These are phyloP conservation scores for Carex kokanica DNA, from an alignment of 176 grass and related monocot species.

Conservation along the genomic window DNA sequence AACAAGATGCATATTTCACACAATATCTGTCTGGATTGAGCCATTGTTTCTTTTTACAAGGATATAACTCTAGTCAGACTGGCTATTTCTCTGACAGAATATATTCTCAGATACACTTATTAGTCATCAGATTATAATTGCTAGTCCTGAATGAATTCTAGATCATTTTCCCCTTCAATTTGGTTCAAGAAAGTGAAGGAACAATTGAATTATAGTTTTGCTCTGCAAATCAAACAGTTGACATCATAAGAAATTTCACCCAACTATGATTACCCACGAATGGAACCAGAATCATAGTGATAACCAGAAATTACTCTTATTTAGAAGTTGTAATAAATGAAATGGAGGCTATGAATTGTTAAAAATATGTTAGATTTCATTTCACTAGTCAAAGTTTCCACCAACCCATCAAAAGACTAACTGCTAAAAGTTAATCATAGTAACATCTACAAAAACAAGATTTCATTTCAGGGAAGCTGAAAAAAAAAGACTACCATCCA, in stretches of 20 bases:
- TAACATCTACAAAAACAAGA: no score
- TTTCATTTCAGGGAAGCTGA: not conserved
- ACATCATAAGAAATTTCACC: not conserved
- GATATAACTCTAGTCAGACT: not conserved
- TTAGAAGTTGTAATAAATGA: not conserved
- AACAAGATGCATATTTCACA: not conserved
- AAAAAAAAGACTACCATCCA: not conserved
- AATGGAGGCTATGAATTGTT: not conserved
- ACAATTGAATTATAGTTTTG: not conserved
- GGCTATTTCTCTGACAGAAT: not conserved
- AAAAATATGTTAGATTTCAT: not conserved
- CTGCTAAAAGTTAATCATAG: not conserved
- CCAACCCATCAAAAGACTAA: not conserved
- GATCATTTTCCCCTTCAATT: not conserved
- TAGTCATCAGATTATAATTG: not conserved
- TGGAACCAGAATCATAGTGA: not conserved
- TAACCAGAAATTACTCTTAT: not conserved
- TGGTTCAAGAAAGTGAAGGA: not conserved
- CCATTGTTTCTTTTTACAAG: not conserved
- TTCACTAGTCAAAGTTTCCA: not conserved
- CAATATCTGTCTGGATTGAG: not conserved
- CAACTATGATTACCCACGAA: not conserved
- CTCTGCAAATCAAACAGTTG: not conserved
- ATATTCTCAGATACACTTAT: not conserved
- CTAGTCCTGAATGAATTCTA: not conserved